A percentile compares a stretch with the other conserved stretches of the same genome.
These are phyloP conservation scores for Neofusicoccum parvum DNA, from an alignment of 2,329 filamentous ascomycete species.

Conservation along the genomic window DNA sequence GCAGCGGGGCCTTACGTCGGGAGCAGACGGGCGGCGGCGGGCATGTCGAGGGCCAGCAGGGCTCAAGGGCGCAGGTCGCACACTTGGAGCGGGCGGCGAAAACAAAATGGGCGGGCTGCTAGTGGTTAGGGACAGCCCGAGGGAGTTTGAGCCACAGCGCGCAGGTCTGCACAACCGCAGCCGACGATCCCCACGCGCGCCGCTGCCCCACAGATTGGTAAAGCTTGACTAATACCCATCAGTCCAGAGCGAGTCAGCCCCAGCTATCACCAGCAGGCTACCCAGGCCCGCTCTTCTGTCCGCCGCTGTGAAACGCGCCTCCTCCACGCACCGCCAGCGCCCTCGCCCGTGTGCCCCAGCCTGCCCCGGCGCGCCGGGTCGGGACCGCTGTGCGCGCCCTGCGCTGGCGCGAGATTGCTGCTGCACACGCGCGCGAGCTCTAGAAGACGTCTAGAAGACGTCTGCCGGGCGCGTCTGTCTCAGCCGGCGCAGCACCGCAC, in stretches of 20 bases:
- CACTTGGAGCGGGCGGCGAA: neutral
- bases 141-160: constrained; percentile 15
- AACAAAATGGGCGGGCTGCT: constrained; percentile 12
- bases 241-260: constrained; percentile 6
- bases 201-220: constrained; percentile 18
- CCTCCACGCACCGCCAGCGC: neutral
- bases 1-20: neutral
- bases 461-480: neutral
- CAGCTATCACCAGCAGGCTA: neutral
- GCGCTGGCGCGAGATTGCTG: neutral
- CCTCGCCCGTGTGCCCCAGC: neutral
- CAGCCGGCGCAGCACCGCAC: neutral
- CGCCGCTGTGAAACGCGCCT: neutral
- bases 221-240: constrained; percentile 14
- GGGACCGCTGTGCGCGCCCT: neutral
- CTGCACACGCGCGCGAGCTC: neutral
- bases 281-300: neutral
- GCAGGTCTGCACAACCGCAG: neutral
- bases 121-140: constrained; percentile 7
- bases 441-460: constrained; percentile 7
- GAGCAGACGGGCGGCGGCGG: neutral
- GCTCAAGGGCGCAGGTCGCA: no score
- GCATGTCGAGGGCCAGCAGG: neutral
- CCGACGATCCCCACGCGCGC: constrained; percentile 11
- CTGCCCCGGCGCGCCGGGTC: neutral